A percentile compares a stretch with the other conserved stretches of the same genome.
Conservation (phyloP, 139 green algal genomes). For the Micractinium conductrix region DNA sequence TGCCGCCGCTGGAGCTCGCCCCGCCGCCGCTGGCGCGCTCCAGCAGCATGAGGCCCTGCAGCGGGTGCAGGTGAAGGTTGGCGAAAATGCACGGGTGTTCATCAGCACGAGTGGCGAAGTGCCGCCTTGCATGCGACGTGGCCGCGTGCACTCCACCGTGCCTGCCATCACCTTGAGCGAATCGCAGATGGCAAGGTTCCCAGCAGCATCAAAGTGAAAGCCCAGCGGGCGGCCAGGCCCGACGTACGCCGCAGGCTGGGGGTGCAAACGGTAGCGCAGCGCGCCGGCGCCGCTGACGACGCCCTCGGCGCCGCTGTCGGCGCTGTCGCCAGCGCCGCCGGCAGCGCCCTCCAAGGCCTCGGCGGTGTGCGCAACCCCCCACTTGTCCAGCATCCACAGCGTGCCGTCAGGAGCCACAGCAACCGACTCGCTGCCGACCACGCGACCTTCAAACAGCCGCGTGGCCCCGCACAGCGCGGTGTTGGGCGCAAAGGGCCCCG, state of each 20-base stretch:
- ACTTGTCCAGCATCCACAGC: slow-evolving; percentile 49
- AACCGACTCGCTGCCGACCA: slow-evolving; percentile 51
- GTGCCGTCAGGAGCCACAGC: slow-evolving; percentile 34
- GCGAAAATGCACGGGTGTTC: not conserved
- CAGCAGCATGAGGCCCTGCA: slow-evolving; percentile 53
- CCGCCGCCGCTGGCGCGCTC: not conserved
- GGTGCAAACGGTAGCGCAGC: not conserved
- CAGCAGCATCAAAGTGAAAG: slow-evolving; percentile 23
- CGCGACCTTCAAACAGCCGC: slow-evolving; percentile 40
- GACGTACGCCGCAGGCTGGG: slow-evolving; percentile 28
- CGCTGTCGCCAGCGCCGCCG: not conserved
- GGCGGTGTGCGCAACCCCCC: slow-evolving; percentile 21
- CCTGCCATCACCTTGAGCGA: slow-evolving; percentile 26
- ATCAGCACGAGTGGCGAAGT: no score
- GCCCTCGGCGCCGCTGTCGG: not conserved
- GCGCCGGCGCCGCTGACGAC: not conserved
- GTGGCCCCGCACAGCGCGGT: slow-evolving; percentile 1
- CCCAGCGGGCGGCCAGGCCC: slow-evolving; percentile 53
- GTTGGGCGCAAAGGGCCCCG: slow-evolving; percentile 38
- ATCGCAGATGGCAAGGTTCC: slow-evolving; percentile 44
- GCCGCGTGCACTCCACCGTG: no score
- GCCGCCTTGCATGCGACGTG: no score
- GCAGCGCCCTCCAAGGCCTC: no score
- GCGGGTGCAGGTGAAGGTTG: not conserved
- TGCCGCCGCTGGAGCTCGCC: not conserved